These are phyloP conservation scores for Backusella mclennaniae DNA, from an alignment of 192 early-diverging fungal genomes.

Conservation along the genomic window DNA sequence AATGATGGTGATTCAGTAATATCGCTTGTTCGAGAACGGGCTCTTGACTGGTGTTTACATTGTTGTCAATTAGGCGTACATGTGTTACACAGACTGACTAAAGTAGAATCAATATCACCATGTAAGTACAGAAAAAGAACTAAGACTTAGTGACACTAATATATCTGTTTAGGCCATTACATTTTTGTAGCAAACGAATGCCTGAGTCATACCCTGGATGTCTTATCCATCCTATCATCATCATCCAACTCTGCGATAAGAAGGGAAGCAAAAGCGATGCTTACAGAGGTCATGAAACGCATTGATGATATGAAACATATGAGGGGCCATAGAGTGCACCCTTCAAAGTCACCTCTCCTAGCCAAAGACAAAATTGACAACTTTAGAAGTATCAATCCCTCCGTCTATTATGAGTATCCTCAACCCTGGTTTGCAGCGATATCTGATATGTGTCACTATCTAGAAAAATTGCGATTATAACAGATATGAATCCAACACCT, in stretches of 20 bases:
- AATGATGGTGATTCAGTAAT: not conserved
- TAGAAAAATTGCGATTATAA: too few relatives aligned
- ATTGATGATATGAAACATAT: not conserved
- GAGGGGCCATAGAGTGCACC: not conserved
- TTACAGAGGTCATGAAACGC: not conserved
- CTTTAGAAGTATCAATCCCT: too few relatives aligned
- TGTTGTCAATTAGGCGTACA: not conserved
- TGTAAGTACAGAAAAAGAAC: not conserved
- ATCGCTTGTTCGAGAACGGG: not conserved
- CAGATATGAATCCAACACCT: too few relatives aligned
- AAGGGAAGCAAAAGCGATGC: not conserved
- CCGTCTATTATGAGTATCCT: too few relatives aligned
- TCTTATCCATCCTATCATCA: not conserved
- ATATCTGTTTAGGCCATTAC: not conserved
- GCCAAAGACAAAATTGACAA: too few relatives aligned
- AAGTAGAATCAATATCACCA: not conserved
- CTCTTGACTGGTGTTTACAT: not conserved
- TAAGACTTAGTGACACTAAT: not conserved
- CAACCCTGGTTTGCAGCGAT: too few relatives aligned
- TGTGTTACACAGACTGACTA: not conserved
- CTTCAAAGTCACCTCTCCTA: not conserved
- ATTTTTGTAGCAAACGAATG: not conserved
- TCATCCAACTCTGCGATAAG: not conserved
- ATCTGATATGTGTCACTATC: too few relatives aligned
- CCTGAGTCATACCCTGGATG: not conserved